phyloP scores from a whole-genome alignment of 1,284 basidiomycete genomes.

The Rhizopogon parksii region DNA sequence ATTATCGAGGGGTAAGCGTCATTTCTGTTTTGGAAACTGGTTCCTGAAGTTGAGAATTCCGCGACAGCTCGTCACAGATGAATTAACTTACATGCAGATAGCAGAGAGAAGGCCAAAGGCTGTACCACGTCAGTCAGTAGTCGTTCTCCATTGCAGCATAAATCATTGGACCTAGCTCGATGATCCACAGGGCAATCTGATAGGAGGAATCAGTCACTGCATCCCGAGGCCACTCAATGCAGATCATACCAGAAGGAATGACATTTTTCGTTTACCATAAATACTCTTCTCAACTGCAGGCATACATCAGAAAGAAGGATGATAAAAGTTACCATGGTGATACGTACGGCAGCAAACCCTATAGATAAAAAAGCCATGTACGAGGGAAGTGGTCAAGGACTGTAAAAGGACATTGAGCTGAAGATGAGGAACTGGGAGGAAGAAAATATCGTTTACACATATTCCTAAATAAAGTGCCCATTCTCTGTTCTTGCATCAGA shows the following conservation, averaged over 20 bases:
- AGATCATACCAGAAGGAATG: not conserved
- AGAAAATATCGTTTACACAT: not conserved
- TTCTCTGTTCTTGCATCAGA: not conserved
- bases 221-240: not conserved
- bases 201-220: not conserved
- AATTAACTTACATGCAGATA: not conserved
- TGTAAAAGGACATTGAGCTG: not conserved
- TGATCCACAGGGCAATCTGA: not conserved
- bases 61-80: not conserved
- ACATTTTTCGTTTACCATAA: not conserved
- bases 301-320: not conserved
- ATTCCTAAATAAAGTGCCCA: not conserved
- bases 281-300: not conserved
- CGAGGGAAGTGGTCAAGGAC: not conserved
- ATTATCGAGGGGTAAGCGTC: not conserved
- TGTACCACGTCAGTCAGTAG: not conserved
- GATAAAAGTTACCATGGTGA: not conserved
- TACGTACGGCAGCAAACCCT: not conserved
- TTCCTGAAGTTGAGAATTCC: not conserved
- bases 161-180: not conserved
- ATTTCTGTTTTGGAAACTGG: not conserved
- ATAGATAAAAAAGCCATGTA: not conserved
- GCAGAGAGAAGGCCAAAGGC: not conserved
- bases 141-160: not conserved
- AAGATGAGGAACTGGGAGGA: not conserved